Evolutionary conservation across 139 green algal genomes (phyloP).

Genomic region (Chlamydomonas sp.): DNA sequence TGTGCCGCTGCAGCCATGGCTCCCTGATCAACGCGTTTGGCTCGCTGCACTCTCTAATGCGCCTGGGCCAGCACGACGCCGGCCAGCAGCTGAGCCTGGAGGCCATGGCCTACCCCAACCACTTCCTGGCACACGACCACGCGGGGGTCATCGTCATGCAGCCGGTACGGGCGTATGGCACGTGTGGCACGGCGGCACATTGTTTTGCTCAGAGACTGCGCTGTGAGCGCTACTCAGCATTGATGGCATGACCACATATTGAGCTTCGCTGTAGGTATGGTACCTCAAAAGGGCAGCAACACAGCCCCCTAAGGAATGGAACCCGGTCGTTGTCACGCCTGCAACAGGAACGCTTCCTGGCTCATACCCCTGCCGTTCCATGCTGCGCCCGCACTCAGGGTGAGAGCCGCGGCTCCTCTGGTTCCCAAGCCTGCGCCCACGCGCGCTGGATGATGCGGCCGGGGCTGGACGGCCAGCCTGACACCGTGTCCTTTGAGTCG

Average conservation of each 20-base stretch:
- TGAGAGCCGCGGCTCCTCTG: background rate
- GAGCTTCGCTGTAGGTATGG: too few relatives aligned
- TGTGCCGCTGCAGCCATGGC: background rate
- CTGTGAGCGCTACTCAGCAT: too few relatives aligned
- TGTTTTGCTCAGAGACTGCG: too few relatives aligned
- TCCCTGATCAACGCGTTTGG: background rate
- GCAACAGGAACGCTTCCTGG: too few relatives aligned
- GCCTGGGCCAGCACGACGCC: constrained; percentile 30
- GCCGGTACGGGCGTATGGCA: constrained; percentile 1
- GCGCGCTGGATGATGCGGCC: constrained; percentile 39
- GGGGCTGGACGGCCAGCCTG: constrained; percentile 25
- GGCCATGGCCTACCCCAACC: constrained; percentile 39
- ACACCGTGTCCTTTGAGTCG: constrained; percentile 39
- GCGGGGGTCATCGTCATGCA: constrained; percentile 26
- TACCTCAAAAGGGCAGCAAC: too few relatives aligned
- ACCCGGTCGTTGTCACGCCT: too few relatives aligned
- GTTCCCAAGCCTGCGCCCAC: constrained; percentile 1
- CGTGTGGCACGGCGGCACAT: too few relatives aligned
- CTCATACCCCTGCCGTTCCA: too few relatives aligned
- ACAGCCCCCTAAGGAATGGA: too few relatives aligned
- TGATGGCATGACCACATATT: too few relatives aligned
- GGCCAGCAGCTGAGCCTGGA: constrained; percentile 36
- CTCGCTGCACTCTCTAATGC: constrained; percentile 25
- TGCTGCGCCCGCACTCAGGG: too few relatives aligned
- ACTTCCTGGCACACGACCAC: constrained; percentile 34